Evolutionary conservation across 2,329 filamentous ascomycete genomes (phyloP), one percentile per base, ranked within the genome.

Genomic region (Ploettnerulaceae sp.): DNA sequence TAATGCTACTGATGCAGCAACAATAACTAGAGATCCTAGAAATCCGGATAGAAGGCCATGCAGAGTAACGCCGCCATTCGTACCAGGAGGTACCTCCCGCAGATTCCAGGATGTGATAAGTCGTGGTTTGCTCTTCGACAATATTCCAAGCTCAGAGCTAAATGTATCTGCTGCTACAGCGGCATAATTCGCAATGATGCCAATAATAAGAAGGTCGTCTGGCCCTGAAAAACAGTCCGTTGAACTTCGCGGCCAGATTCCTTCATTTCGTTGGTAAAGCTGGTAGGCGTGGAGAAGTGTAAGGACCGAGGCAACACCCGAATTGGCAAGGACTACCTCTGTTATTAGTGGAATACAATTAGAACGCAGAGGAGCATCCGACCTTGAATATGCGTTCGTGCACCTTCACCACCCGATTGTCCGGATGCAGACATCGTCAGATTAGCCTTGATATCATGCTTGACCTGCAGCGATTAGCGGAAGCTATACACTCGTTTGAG

Each of bases 101-200:
- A 93, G 75, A 4, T 69, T 81, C 12, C 76, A 80, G 11, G 86
- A 90, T 3, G 89, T 96, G 63, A 98, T 91, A 28, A 98, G 78
- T 26, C 90, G 81, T 7, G 93, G 93, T 34, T 79, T 71, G 18
- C 76, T 76, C 49, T 75, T 79, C 5, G 90, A 85, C 9, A 98
- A 74, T 47, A 98, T 98, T 11, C 93, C 93, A 15, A 98, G 81
- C 70, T 98, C 93, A 8, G 89, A 95, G 47, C 86, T 90, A 65
- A 96, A 93, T 0, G 93, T 98, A 66, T 98, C 93, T 39, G 91
- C 88, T 15, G 89, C 82, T 7, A 95, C 89, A 38, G 88, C 87
- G 20, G 89, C 91, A 62, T 98, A 98, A 69, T 95, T 91, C 32
- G 81, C 79, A 55, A 86, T 77, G 55, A 85, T 82, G 9, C 82